Evolutionary conservation across 257 asterid species (phyloP), one percentile per base, ranked within the genome.

Genomic region (Solanum virginianum): DNA sequence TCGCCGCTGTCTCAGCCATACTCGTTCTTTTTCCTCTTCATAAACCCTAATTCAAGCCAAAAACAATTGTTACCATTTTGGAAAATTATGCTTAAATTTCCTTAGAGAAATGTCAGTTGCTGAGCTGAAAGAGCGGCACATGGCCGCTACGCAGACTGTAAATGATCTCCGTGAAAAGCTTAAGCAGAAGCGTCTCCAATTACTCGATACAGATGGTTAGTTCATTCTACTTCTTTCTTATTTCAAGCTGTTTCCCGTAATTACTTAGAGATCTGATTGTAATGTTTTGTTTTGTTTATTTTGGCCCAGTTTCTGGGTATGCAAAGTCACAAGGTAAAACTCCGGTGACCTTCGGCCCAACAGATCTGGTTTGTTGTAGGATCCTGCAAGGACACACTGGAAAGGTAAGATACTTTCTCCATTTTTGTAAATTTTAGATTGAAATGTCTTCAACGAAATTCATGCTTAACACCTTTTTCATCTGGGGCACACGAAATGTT

Each of bases 331-430:
- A 93, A 91, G 98, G 98, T 82, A 94, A 93, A 84, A 87, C 92
- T 88, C 91, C 98, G 77, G 94, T 97, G 85, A 91, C 90, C 84
- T 94, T 95, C 85, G 98, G 98, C 77, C 97, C 95, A 10, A 97
- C 98, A 88, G 99, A 97, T 93, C 97, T 97, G 87, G 98, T 97
- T 84, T 97, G 98, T 88, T 94, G 98, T 88, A 90, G 99, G 92
- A 97, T 95, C 83, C 88, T 97, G 87, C 99, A 95, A 88, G 99
- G 98, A 54, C 99, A 97, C 87, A 91, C 98, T 22, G 98, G 99
- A 75, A 97, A 93, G 99, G 99, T 92, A 29, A 26, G 8, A 66
- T 54, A 69, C 55, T 72, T 22, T 80, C 22, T 29, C 47, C 81
- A 68, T 13, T 57, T 43, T 13, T 55, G 22, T 47, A 14, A 75